Evolutionary conservation across 495 filamentous ascomycete species (phyloP), one percentile per base, ranked within the genome.

Genomic region (Xylaria acuta): DNA sequence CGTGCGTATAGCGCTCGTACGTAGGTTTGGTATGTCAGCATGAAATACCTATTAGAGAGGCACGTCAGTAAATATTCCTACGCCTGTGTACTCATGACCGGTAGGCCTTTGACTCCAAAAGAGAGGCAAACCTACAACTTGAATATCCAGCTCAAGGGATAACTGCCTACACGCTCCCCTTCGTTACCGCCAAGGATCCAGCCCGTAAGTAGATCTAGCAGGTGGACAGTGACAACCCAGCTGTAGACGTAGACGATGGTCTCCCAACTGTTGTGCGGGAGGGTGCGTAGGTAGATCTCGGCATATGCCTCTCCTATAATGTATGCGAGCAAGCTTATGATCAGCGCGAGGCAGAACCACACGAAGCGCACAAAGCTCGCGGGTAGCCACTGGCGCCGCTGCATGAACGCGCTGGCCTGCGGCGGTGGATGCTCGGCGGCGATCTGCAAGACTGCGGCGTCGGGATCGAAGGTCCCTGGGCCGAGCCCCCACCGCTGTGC

Each of bases 1-100:
- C 89, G 86, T 18, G 89, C 89, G 74, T 90, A 91, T n/a, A 91
- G 73, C 7, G 89, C 89, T 36, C 89, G 88, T n/a, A 91, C 89
- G 79, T 90, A 91, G 3, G 89, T 91, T 79, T 91, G 89, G 80
- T 91, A 91, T 2, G 89, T 91, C 22, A 90, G 77, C 77, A 86
- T 85, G 78, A 90, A 91, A 77, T 90, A 91, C 59, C 87, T 88
- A 62, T 45, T 43, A 30, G 40, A 38, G n/a, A n/a, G 34, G 74
- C 79, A 59, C 80, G 77, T 51, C 63, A 72, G 70, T 67, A 27
- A 59, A 59, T 3, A 5, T 20, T 64, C 40, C n/a, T 22, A 41
- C 4, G 22, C 16, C n/a, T 9, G 22, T 8, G 40, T 34, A 18
- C 4, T 20, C 16, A 45, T 25, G 22, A 27, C 5, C 3, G n/a